Conservation (phyloP, 208 protist genomes). For the Leptomonas seymouri region DNA sequence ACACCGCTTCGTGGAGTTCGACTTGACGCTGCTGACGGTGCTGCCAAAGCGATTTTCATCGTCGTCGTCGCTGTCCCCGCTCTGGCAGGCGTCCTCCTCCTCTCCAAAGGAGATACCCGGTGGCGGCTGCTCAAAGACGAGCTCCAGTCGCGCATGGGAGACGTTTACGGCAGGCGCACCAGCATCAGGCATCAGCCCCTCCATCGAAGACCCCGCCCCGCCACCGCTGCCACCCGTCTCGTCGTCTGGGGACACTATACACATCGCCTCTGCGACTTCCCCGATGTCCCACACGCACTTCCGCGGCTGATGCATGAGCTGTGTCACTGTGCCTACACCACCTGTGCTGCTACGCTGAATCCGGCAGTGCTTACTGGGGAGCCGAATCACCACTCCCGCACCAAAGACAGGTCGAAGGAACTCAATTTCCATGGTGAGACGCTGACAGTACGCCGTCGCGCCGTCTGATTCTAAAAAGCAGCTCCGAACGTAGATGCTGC, state of each 20-base stretch:
- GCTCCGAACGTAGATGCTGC: constrained; percentile 26
- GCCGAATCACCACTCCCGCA: constrained; percentile 43
- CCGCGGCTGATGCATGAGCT: constrained; percentile 41
- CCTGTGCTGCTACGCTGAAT: constrained; percentile 47
- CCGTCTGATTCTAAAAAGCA: constrained; percentile 32
- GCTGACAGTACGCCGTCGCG: constrained; percentile 30
- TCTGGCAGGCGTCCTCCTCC: constrained; percentile 16
- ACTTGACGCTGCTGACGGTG: constrained; percentile 21
- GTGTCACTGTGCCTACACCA: constrained; percentile 43
- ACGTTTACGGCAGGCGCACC: constrained; percentile 6
- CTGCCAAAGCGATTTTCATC: constrained; percentile 27
- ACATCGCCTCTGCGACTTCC: constrained; percentile 39
- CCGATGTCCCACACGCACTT: constrained; percentile 64
- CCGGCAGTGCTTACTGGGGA: constrained; percentile 63
- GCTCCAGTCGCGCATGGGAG: constrained; percentile 29
- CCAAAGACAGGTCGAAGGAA: constrained; percentile 33
- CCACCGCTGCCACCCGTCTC: background rate
- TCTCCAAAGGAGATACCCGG: constrained; percentile 24
- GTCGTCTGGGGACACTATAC: constrained; percentile 8
- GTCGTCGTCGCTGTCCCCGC: constrained; percentile 24
- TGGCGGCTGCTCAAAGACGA: constrained; percentile 32
- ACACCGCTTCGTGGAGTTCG: background rate
- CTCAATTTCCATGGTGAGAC: constrained; percentile 35
- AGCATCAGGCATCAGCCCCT: constrained; percentile 23
- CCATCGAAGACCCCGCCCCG: constrained; percentile 2